Base-by-base conservation (phyloP, 192 early-diverging fungal genomes). In the Coemansia sp. region DNA sequence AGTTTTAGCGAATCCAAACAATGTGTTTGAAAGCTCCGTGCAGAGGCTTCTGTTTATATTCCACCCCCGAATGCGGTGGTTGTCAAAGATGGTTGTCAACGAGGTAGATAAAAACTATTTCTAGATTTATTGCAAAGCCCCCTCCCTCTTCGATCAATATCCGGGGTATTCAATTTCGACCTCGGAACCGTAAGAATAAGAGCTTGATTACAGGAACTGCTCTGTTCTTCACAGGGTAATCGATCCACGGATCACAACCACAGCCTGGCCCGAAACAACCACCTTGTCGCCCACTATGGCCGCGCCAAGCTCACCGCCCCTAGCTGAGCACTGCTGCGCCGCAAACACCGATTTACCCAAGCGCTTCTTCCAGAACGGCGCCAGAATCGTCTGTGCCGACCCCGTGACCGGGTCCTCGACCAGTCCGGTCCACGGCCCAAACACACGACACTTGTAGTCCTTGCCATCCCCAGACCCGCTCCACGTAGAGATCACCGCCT, bases 401-500 rank as follows among this genome's bases (percentile, higher is more conserved):
- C 73, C 80, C 13, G 69, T 77, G 43, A 68, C 75, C 2, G 81
- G 76, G 50, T 83, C 81, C 45, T 83, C 81, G 45, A 65, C 29
- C 11, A 83, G 62, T 9, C 76, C 82, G 8, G 29, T 36, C 66
- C 69, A 75, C 1, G 77, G 73, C 10, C 32, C 69, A 64, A 83
- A 83, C 17, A 75, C 45, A 9, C 82, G 73, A n/a, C 68, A 63
- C 33, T 54, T 35, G 53, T 72, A 79, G 55, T 79, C 73, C 58
- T 35, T 50, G 3, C 5, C 22, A 25, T 52, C 13, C 22, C 42
- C 15, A 41, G 20, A 9, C 38, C 20, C 29, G 29, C 29, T 22
- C 32, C 25, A 33, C 1, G 65, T 74, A 17, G 56, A 53, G 9
- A 71, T 61, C 2, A 65, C 54, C 6, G 20, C 63, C 0, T 34